These are phyloP conservation scores for Allantophomopsis cytisporea DNA, from an alignment of 2,329 filamentous ascomycete genomes.

Conservation along the genomic window DNA sequence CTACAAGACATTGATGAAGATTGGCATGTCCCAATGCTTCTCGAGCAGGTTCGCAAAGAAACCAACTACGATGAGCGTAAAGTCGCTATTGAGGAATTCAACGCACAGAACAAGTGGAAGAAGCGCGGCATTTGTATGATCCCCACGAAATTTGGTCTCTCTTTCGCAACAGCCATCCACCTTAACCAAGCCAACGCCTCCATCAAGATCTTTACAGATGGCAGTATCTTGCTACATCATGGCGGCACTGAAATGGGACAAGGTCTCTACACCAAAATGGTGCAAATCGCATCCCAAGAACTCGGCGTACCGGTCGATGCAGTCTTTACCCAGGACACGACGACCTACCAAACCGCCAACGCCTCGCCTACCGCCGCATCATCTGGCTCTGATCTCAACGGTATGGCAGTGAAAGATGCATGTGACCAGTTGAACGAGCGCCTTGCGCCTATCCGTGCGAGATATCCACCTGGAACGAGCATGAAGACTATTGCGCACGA, in stretches of 20 bases:
- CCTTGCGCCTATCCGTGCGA: constrained; percentile 69
- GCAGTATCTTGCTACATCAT: constrained; percentile 79
- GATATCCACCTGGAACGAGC: constrained; percentile 57
- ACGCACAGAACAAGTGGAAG: constrained; percentile 77
- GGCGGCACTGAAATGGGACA: constrained; percentile 97
- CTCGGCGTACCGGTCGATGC: constrained; percentile 63
- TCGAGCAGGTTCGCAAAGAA: constrained; percentile 68
- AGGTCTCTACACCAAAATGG: constrained; percentile 91
- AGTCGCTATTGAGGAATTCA: constrained; percentile 61
- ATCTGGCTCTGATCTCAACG: constrained; percentile 88
- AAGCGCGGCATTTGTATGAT: constrained; percentile 65
- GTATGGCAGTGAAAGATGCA: constrained; percentile 85
- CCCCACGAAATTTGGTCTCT: constrained; percentile 94
- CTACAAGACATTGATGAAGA: constrained; percentile 69
- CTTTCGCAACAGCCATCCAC: constrained; percentile 76
- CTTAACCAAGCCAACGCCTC: constrained; percentile 89
- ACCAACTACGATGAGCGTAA: constrained; percentile 56
- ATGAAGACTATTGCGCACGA: constrained; percentile 85
- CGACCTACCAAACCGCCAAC: constrained; percentile 89
- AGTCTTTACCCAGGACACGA: constrained; percentile 84
- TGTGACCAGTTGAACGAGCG: constrained; percentile 81
- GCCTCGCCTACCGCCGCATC: constrained; percentile 84
- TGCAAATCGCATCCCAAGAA: constrained; percentile 81
- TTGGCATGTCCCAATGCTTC: constrained; percentile 91
- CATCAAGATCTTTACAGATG: constrained; percentile 93